Conservation (phyloP, 192 early-diverging fungal species). For the Umbelopsis isabellina region DNA sequence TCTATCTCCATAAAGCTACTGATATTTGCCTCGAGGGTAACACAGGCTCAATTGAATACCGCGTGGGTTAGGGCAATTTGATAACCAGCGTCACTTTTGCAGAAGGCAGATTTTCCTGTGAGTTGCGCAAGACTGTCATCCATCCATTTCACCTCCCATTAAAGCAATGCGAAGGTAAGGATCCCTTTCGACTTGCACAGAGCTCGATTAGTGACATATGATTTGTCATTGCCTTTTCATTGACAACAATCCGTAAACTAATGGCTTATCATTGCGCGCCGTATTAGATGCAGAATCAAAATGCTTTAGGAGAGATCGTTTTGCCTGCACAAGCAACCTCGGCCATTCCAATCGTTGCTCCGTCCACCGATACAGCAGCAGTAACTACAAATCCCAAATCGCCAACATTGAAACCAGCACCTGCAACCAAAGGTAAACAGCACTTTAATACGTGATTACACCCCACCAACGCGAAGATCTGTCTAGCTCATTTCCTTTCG, state of each 20-base stretch:
- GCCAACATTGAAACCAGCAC: slow-evolving; percentile 12
- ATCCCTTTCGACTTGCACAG: no score
- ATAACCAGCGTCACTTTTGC: background rate
- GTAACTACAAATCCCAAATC: slow-evolving; percentile 11
- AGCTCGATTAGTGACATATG: no score
- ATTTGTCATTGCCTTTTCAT: no score
- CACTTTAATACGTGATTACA: background rate
- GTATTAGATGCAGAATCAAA: slow-evolving; percentile 20
- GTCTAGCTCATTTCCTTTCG: background rate
- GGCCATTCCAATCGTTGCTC: slow-evolving; percentile 40
- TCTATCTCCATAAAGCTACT: no score
- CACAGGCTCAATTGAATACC: background rate
- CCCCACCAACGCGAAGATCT: background rate
- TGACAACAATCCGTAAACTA: background rate
- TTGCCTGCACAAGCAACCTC: slow-evolving; percentile 29
- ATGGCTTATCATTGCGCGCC: background rate
- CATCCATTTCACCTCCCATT: background rate
- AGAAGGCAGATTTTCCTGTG: slow-evolving; percentile 1
- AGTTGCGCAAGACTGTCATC: background rate
- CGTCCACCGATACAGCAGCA: background rate
- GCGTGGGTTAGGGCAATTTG: background rate
- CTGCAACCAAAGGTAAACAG: background rate
- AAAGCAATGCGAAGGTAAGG: slow-evolving; percentile 20
- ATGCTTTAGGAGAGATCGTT: slow-evolving; percentile 32
- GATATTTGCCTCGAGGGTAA: background rate